Percentiles rank a stretch among this genome's conserved stretches.
phyloP scores from a whole-genome alignment of 805 yeast species.

The Danielia reshetovae region DNA sequence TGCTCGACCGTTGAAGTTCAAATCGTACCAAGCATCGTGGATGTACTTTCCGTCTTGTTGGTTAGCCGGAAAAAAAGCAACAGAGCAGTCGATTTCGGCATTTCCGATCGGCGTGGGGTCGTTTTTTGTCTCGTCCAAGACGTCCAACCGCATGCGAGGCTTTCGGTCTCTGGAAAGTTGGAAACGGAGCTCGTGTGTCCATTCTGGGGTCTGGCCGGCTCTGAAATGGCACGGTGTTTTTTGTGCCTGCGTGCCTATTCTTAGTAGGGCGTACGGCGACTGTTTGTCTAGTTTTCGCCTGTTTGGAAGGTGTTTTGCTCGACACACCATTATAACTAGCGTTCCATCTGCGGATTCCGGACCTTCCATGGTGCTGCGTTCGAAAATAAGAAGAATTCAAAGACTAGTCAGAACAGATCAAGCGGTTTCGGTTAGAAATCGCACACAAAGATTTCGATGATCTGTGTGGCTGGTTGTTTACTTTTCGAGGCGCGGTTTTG shows the following conservation, averaged over 20 bases:
- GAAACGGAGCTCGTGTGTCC: conserved; percentile 76
- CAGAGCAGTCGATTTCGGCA: conserved; percentile 70
- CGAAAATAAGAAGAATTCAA: no score
- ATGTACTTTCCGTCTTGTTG: conserved; percentile 60
- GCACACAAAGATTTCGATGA: no score
- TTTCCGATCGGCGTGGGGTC: conserved; percentile 88
- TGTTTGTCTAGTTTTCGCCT: conserved; percentile 86
- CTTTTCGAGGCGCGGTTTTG: background rate
- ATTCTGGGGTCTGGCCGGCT: conserved; percentile 93
- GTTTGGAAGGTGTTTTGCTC: conserved; percentile 85
- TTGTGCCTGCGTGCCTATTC: conserved; percentile 79
- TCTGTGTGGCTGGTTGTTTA: background rate
- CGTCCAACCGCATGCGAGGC: conserved; percentile 63
- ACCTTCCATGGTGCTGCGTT: conserved; percentile 5
- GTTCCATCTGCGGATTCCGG: conserved; percentile 46
- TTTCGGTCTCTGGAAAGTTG: conserved; percentile 59
- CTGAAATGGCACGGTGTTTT: conserved; percentile 73
- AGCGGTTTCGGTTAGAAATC: no score
- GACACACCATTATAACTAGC: conserved; percentile 69
- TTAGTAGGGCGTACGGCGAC: conserved; percentile 80
- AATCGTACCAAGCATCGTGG: conserved; percentile 78
- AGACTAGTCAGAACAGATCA: no score
- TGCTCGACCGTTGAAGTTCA: conserved; percentile 61
- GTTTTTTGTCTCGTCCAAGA: conserved; percentile 79
- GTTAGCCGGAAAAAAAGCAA: conserved; percentile 56